Evolutionary conservation across 1,284 basidiomycete genomes (phyloP).

Genomic region (Cutaneotrichosporon mucoides): DNA sequence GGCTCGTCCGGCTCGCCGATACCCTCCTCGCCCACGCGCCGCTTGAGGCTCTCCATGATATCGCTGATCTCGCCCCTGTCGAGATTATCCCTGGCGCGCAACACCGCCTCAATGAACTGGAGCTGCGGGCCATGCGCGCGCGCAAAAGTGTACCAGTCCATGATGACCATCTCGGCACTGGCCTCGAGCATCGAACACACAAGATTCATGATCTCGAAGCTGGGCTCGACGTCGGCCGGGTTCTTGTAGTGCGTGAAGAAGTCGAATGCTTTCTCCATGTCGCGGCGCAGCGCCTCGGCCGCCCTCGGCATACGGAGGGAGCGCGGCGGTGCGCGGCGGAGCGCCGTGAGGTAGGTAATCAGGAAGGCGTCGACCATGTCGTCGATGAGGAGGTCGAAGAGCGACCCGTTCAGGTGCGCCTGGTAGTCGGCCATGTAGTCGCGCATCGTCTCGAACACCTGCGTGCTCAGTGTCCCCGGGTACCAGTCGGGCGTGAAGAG

Average conservation of each 20-base stretch:
- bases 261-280: conserved; percentile 70
- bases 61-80: conserved; percentile 82
- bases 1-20: conserved; percentile 63
- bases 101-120: conserved; percentile 80
- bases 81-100: conserved; percentile 85
- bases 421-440: conserved; percentile 95
- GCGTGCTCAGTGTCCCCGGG: conserved; percentile 55
- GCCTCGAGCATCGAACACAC: conserved; percentile 81
- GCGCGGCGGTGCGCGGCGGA: conserved; percentile 65
- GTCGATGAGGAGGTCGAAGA: conserved; percentile 89
- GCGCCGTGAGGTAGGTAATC: conserved; percentile 81
- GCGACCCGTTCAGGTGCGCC: conserved; percentile 79
- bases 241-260: conserved; percentile 80
- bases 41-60: conserved; percentile 88
- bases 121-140: conserved; percentile 91
- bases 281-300: conserved; percentile 72
- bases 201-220: conserved; percentile 84
- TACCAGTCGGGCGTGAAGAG: conserved; percentile 85
- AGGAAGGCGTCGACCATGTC: conserved; percentile 90
- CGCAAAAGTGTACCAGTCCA: conserved; percentile 96
- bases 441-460: conserved; percentile 89
- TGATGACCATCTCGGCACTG: conserved; percentile 85
- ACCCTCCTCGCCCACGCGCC: conserved; percentile 85
- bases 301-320: conserved; percentile 85
- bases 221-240: conserved; percentile 70